Evolutionary conservation across 73 alveolate species (phyloP), one percentile per base, ranked within the genome.

Genomic region (Paramecium tetraurelia): DNA sequence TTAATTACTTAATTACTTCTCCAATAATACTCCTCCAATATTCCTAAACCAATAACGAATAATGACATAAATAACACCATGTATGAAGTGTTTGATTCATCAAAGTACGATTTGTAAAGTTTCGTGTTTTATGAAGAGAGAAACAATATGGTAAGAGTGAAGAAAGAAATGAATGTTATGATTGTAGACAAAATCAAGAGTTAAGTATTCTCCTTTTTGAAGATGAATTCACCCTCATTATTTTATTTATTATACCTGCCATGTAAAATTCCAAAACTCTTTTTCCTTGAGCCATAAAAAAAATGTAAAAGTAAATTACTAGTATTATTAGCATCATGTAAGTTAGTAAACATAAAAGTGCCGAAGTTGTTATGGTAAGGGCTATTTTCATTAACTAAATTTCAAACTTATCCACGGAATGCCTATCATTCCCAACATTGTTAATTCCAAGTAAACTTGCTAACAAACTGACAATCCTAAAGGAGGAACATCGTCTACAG

Each of bases 11-110:
- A 5, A 8, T 16, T 75, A 75, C 87, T 75, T 75, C 87, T 75
- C 87, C 87, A 75, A 75, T 12, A 75, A 75, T 75, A 75, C 14
- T 75, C 87, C 46, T 75, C 87, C 36, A 75, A 75, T 75, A 75
- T 75, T 24, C 87, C 87, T 18, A 75, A 20, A 29, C 68, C 87
- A 21, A 75, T n/a, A 4, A 75, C 59, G 21, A 35, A 75, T 36
- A 75, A 41, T 21, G 21, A 3, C 59, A 35, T 4, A 75, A 75
- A 75, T 75, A 75, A 36, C 3, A 38, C 69, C 58, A 75, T 75
- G 16, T 75, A 41, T 12, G 58, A 75, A 14, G 87, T 38, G n/a
- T 41, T 75, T 75, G 63, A 75, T 22, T 35, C 59, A 36, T 75
- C 59, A 20, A 38, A 75, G 22, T 75, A 75, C n/a, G 58, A 38